Conservation (phyloP, 768 basidiomycete genomes). For the Lactarius akahatsu region DNA sequence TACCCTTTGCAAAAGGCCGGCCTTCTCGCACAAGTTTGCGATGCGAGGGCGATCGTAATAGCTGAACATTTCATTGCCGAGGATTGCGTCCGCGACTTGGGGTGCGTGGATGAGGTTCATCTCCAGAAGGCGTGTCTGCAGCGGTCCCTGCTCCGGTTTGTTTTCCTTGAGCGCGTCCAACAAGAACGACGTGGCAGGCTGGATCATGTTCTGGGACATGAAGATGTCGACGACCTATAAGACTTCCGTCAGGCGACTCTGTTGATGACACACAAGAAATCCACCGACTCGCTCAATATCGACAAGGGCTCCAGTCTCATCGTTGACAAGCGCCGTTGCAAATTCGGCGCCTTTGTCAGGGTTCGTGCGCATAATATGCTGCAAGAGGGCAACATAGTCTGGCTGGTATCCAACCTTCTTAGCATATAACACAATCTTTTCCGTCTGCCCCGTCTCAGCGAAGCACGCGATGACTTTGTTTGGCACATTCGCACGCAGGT, state of each 20-base stretch:
- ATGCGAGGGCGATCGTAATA: slow-evolving; percentile 96
- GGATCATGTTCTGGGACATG: slow-evolving; percentile 99
- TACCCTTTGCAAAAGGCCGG: slow-evolving; percentile 90
- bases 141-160: slow-evolving; percentile 91
- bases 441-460: slow-evolving; percentile 96
- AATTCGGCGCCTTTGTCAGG: slow-evolving; percentile 99
- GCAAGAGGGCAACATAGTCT: slow-evolving; percentile 88
- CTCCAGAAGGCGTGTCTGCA: slow-evolving; percentile 95
- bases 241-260: slow-evolving; percentile 11
- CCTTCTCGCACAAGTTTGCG: slow-evolving; percentile 98
- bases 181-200: slow-evolving; percentile 97
- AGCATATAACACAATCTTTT: slow-evolving; percentile 96
- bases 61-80: slow-evolving; percentile 97
- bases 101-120: slow-evolving; percentile 98
- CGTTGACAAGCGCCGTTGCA: slow-evolving; percentile 90
- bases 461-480: slow-evolving; percentile 99
- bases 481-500: slow-evolving; percentile 94
- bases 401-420: slow-evolving; percentile 96
- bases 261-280: neutral
- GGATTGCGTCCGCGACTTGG: slow-evolving; percentile 97
- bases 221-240: slow-evolving; percentile 94
- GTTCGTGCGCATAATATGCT: slow-evolving; percentile 94
- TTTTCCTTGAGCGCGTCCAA: slow-evolving; percentile 98
- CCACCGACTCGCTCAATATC: slow-evolving; percentile 82
- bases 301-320: slow-evolving; percentile 88